A percentile compares a stretch with the other conserved stretches of the same genome.
These are phyloP conservation scores for Candida mattraensis DNA, from an alignment of 805 yeast species.

Conservation along the genomic window DNA sequence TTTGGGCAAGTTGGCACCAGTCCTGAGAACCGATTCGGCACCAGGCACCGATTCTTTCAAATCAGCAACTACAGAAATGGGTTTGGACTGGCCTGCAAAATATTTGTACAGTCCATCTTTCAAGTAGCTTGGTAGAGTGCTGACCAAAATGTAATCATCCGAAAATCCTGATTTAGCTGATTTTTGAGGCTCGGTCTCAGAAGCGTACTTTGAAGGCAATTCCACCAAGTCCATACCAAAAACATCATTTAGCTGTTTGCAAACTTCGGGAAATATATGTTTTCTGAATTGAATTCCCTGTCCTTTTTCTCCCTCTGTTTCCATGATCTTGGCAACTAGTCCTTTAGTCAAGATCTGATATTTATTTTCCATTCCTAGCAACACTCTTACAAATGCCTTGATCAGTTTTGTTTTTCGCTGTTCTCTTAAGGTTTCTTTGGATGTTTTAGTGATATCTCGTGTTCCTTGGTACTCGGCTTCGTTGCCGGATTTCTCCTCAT, in stretches of 20 bases:
- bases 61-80: slow-evolving; percentile 15
- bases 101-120: slow-evolving; percentile 25
- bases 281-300: slow-evolving; percentile 28
- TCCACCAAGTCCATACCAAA: slow-evolving; percentile 31
- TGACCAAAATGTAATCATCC: slow-evolving; percentile 29
- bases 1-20: slow-evolving; percentile 25
- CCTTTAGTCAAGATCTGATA: slow-evolving; percentile 29
- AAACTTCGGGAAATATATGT: slow-evolving; percentile 23
- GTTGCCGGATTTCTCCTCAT: slow-evolving; percentile 2
- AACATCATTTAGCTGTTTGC: slow-evolving; percentile 11
- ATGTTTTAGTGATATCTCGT: slow-evolving; percentile 2
- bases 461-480: slow-evolving; percentile 6
- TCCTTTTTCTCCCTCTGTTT: slow-evolving; percentile 31
- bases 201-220: slow-evolving; percentile 15
- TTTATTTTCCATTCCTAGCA: slow-evolving; percentile 30
- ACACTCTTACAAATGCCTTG: slow-evolving; percentile 26
- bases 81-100: slow-evolving; percentile 9
- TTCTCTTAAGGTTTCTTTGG: slow-evolving; percentile 11
- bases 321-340: slow-evolving; percentile 28
- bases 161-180: slow-evolving; percentile 5
- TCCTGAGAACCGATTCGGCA: slow-evolving; percentile 8
- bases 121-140: slow-evolving; percentile 19
- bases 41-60: slow-evolving; percentile 6
- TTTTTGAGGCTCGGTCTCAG: slow-evolving; percentile 2
- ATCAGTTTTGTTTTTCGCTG: slow-evolving; percentile 24